A percentile compares a stretch with the other conserved stretches of the same genome.
Conservation (phyloP, 2,329 filamentous ascomycete genomes). For the Fusarium bulbicola region DNA sequence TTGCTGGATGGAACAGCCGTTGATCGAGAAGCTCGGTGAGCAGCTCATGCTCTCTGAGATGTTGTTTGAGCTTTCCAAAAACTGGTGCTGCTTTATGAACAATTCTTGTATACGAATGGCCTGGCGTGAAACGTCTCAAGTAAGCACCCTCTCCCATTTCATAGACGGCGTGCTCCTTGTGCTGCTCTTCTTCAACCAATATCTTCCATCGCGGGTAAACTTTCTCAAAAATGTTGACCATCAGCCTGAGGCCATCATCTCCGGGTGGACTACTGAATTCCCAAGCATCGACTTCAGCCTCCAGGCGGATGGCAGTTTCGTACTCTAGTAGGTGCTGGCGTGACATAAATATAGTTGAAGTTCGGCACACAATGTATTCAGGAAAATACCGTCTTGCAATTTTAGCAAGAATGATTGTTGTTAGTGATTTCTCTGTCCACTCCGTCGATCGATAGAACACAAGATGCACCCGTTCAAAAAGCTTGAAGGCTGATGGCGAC, state of each 20-base stretch:
- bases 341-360: conserved; percentile 86
- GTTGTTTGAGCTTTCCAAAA: conserved; percentile 82
- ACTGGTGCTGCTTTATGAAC: conserved; percentile 86
- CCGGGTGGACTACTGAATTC: conserved; percentile 79
- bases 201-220: conserved; percentile 84
- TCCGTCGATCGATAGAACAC: conserved; percentile 96
- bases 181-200: conserved; percentile 77
- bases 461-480: conserved; percentile 94
- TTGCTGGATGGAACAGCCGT: conserved; percentile 82
- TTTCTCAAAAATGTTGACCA: conserved; percentile 76
- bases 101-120: conserved; percentile 92
- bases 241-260: conserved; percentile 70
- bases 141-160: conserved; percentile 89
- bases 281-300: conserved; percentile 84
- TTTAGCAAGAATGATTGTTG: conserved; percentile 91
- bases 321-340: conserved; percentile 83
- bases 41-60: conserved; percentile 78
- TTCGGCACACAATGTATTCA: conserved; percentile 88
- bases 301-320: conserved; percentile 83
- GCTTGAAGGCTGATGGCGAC: conserved; percentile 73
- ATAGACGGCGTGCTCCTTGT: conserved; percentile 80
- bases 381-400: conserved; percentile 90
- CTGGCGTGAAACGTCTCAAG: conserved; percentile 86
- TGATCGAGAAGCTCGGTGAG: conserved; percentile 81
- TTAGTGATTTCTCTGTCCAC: conserved; percentile 97